phyloP scores from a whole-genome alignment of 1,284 basidiomycete genomes.

The Apiotrichum porosum region DNA sequence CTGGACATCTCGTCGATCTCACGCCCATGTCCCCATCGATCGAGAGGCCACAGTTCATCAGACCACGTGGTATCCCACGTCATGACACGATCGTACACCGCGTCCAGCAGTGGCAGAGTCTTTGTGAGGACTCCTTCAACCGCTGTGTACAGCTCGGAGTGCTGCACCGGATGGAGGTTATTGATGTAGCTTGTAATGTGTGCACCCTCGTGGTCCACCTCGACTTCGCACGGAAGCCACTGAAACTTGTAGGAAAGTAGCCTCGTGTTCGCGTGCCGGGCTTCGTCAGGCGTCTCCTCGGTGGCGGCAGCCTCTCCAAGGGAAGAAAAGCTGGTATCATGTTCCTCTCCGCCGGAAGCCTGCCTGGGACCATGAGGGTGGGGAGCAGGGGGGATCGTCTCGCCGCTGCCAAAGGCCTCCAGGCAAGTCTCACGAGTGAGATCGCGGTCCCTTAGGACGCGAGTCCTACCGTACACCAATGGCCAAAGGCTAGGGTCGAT shows the following conservation, averaged over 20 bases:
- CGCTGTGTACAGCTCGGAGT: constrained; percentile 1
- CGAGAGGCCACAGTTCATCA: too few species aligned
- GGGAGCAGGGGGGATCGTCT: neutral
- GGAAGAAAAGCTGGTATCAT: too few species aligned
- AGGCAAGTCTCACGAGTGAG: neutral
- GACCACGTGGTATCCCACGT: neutral
- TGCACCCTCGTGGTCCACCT: neutral
- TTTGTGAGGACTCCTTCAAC: neutral
- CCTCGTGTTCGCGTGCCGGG: neutral
- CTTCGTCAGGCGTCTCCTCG: neutral
- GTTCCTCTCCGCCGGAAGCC: too few species aligned
- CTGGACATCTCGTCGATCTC: too few species aligned
- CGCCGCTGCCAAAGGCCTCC: neutral
- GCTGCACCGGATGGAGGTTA: constrained; percentile 5
- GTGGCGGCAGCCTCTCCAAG: too few species aligned
- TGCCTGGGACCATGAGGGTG: too few species aligned
- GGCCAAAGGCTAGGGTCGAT: constrained; percentile 5
- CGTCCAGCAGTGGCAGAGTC: neutral
- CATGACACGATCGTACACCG: constrained; percentile 2
- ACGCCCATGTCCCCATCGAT: too few species aligned
- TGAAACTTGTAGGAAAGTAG: too few species aligned
- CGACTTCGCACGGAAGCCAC: constrained; percentile 9
- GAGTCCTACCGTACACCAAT: constrained; percentile 4
- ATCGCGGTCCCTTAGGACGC: neutral
- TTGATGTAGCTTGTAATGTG: constrained; percentile 10